Evolutionary conservation across 2,329 filamentous ascomycete genomes (phyloP).

Genomic region (Fusarium sp.): DNA sequence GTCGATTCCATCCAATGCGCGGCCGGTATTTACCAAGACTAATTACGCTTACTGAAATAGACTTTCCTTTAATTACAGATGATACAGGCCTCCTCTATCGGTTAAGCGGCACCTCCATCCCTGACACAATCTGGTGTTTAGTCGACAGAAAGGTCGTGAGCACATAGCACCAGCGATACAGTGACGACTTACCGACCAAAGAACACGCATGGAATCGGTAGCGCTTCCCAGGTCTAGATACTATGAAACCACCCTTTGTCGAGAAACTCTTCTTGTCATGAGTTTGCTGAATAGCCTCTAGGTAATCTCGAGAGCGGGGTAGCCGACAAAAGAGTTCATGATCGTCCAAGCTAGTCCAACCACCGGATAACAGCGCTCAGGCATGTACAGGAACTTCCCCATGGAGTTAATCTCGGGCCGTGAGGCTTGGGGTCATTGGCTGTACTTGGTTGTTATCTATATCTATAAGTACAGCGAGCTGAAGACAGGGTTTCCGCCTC

Average conservation of each 20-base stretch:
- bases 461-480: background rate
- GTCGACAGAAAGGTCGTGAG: too few species aligned
- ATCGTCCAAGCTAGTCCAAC: conserved; percentile 19
- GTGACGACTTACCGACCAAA: too few species aligned
- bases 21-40: too few species aligned
- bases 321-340: conserved; percentile 23
- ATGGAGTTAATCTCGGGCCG: conserved; percentile 32
- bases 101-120: too few species aligned
- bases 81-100: too few species aligned
- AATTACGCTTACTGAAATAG: too few species aligned
- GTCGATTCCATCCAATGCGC: too few species aligned
- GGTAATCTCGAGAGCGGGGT: conserved; percentile 16
- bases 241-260: background rate
- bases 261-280: background rate
- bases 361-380: conserved; percentile 17
- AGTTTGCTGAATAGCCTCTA: background rate
- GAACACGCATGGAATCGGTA: too few species aligned
- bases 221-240: too few species aligned
- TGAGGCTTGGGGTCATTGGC: background rate
- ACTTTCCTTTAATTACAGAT: too few species aligned
- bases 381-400: background rate
- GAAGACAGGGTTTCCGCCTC: conserved; percentile 6
- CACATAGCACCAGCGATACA: too few species aligned
- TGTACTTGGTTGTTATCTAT: conserved; percentile 14
- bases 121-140: too few species aligned